phyloP scores from a whole-genome alignment of 805 yeast species.

The Saccharomyces kudriavzevii region DNA sequence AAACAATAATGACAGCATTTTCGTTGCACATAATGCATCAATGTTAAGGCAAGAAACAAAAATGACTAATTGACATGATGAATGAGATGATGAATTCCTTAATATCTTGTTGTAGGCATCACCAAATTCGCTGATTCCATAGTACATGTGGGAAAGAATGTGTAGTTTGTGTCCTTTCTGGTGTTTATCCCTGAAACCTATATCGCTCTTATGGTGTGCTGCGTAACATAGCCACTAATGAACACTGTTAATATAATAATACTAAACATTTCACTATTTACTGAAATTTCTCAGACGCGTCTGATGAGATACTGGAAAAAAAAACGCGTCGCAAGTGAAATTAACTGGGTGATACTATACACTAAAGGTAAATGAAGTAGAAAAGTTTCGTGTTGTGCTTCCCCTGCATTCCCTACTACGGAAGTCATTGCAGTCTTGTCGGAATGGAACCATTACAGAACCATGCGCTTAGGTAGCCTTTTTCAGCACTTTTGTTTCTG shows the following conservation, averaged over 20 bases:
- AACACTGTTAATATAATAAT: background rate
- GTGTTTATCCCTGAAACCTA: too few relatives aligned
- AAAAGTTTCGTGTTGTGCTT: background rate
- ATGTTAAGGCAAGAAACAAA: constrained; percentile 86
- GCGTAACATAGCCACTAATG: background rate
- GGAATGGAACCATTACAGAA: background rate
- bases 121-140: constrained; percentile 61
- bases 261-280: background rate
- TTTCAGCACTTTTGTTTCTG: background rate
- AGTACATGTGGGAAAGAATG: constrained; percentile 46
- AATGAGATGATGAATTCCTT: constrained; percentile 71
- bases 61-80: constrained; percentile 81
- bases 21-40: constrained; percentile 86
- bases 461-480: background rate
- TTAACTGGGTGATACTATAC: background rate
- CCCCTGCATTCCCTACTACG: background rate
- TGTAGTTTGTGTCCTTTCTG: background rate
- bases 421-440: background rate
- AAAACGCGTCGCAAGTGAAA: background rate
- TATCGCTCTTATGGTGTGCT: background rate
- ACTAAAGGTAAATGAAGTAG: background rate
- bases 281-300: background rate
- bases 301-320: background rate
- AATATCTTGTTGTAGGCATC: constrained; percentile 60
- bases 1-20: constrained; percentile 59